Evolutionary conservation across 305 asterid species (phyloP).

Genomic region (Fraxinus baroniana): DNA sequence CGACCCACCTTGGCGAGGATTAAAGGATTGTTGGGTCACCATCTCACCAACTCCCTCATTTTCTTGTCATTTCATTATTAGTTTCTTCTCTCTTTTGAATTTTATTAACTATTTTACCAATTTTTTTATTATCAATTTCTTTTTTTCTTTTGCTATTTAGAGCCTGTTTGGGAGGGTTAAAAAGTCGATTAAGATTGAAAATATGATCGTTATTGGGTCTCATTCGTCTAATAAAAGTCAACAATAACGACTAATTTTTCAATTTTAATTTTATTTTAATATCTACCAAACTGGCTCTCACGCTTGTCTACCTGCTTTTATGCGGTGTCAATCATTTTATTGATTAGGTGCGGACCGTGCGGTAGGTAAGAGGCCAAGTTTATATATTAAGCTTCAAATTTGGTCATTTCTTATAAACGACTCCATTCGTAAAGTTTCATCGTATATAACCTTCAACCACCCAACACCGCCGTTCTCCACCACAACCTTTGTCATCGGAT

Average conservation of each 20-base stretch:
- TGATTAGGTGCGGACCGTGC: constrained; percentile 36
- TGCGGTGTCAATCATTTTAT: not conserved
- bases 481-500: not conserved
- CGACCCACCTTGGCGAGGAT: no score
- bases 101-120: not conserved
- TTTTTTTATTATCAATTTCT: not conserved
- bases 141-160: not conserved
- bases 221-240: no score
- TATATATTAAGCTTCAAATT: not conserved
- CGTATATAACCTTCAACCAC: not conserved
- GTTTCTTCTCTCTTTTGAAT: not conserved
- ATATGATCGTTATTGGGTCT: no score
- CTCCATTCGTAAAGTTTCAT: not conserved
- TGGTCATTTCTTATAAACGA: not conserved
- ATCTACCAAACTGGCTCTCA: no score
- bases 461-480: not conserved
- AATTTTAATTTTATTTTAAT: no score
- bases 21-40: constrained; percentile 25
- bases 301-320: not conserved
- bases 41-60: constrained; percentile 37
- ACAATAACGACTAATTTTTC: no score
- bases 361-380: constrained; percentile 28
- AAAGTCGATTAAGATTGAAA: no score
- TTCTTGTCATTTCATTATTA: not conserved
- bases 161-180: no score